phyloP scores from a whole-genome alignment of 164 flowering plant genomes.

The Vitis labrusca region DNA sequence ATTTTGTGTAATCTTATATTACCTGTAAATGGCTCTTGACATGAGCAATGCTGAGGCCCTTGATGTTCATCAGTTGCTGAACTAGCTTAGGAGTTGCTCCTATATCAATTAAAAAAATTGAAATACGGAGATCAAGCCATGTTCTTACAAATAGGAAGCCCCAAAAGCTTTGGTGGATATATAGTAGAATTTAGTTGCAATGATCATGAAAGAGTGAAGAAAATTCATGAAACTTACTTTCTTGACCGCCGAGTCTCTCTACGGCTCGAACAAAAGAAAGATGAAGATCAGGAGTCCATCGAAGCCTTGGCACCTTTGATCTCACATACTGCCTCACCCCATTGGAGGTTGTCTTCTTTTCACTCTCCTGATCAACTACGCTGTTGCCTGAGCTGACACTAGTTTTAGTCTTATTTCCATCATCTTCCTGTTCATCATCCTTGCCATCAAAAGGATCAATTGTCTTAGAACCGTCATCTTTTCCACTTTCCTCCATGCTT shows the following conservation, averaged over 20 bases:
- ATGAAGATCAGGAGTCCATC: constrained; percentile 26
- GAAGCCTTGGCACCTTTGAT: constrained; percentile 24
- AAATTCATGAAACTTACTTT: constrained; percentile 14
- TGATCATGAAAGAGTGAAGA: not conserved
- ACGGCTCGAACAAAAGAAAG: constrained; percentile 24
- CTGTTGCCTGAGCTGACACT: constrained; percentile 23
- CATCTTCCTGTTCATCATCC: constrained; percentile 8
- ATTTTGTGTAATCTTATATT: not conserved
- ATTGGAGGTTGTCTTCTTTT: constrained; percentile 9
- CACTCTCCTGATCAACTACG: constrained; percentile 15
- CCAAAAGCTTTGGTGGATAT: not conserved
- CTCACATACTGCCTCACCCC: constrained; percentile 20
- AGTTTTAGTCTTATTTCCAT: constrained; percentile 13
- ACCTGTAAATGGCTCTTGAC: constrained; percentile 35
- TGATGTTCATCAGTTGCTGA: constrained; percentile 27
- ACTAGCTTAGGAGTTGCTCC: constrained; percentile 30
- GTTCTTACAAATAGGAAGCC: not conserved
- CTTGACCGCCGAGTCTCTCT: constrained; percentile 24
- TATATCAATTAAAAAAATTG: constrained; percentile 1
- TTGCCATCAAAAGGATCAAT: not conserved
- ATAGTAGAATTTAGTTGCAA: too few relatives aligned
- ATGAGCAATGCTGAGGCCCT: constrained; percentile 27
- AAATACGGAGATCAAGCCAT: not conserved
- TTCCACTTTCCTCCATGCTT: constrained; percentile 3
- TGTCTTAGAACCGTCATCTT: not conserved